Base-by-base conservation (phyloP, 2,329 filamentous ascomycete genomes). In the Pyricularia grisea region DNA sequence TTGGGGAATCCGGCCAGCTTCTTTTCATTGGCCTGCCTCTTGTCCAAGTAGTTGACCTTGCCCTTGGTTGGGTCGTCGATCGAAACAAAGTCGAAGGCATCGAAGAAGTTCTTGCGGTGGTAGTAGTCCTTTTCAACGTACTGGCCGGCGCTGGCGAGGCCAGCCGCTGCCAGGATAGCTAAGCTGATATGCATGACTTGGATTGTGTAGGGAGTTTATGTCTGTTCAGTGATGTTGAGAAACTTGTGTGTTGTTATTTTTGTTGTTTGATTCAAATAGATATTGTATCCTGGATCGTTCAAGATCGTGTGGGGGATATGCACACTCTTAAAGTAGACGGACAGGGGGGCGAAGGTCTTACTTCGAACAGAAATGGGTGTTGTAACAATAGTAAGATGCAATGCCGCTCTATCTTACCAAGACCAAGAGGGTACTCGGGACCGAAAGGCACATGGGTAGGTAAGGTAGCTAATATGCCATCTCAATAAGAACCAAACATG, bases 41-140 rank as follows among this genome's bases (percentile, higher is more conserved):
- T 81, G 72, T 86, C 81, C 68, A 88, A 84, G 74, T 93, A 95
- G 70, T 86, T 79, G 73, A 95, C 92, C 74, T 88, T 92, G 36
- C 92, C 92, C 71, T 88, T 74, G 2, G 92, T 95, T 0, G 92
- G 92, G 74, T 95, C 92, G 0, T 78, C 70, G 3, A 77, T 78
- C 68, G 76, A 80, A 78, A 84, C 88, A 78, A 89, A 89, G 69
- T 82, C 79, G 74, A 87, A 87, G 67, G 79, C 77, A 25, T 80
- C 72, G 76, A 87, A 87, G 77, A 88, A 88, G 79, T 87, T 88
- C 75, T 76, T 79, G 7, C 75, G 69, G 76, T 87, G 80, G 77
- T 81, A 88, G 63, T 77, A 75, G 73, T 83, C 82, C 68, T 80
- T 76, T 67, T 87, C 78, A 12, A 74, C 76, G 75, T 87, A 88